phyloP scores from a whole-genome alignment of 495 filamentous ascomycete species.

The Glonium stellatum region DNA sequence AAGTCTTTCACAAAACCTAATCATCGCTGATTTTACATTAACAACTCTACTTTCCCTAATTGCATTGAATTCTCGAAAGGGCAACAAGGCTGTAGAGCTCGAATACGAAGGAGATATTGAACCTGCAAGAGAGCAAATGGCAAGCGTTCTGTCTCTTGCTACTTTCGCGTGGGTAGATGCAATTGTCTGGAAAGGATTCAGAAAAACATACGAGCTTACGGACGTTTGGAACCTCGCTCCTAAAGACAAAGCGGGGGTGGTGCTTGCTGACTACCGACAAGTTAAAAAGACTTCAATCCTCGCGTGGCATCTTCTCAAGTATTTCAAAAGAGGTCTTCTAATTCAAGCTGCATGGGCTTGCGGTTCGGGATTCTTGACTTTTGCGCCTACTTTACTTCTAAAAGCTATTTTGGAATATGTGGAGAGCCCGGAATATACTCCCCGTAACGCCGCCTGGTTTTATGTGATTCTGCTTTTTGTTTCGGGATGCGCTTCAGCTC shows the following conservation, averaged over 20 bases:
- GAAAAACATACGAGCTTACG: constrained; percentile 68
- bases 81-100: constrained; percentile 80
- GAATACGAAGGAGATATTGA: constrained; percentile 82
- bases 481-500: constrained; percentile 67
- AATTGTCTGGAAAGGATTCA: constrained; percentile 86
- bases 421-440: constrained; percentile 69
- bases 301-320: constrained; percentile 71
- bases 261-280: constrained; percentile 77
- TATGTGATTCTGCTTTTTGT: constrained; percentile 86
- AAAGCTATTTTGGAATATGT: constrained; percentile 89
- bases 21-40: constrained; percentile 64
- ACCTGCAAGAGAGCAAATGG: constrained; percentile 75
- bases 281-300: constrained; percentile 75
- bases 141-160: constrained; percentile 78
- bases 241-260: constrained; percentile 74
- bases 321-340: constrained; percentile 72
- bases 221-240: constrained; percentile 89
- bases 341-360: constrained; percentile 75
- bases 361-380: constrained; percentile 72
- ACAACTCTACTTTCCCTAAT: constrained; percentile 66
- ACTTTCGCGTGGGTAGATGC: constrained; percentile 89
- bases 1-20: constrained; percentile 51
- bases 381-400: constrained; percentile 84
- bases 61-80: constrained; percentile 74
- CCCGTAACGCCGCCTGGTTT: constrained; percentile 89